These are phyloP conservation scores for Scutellaria barbata DNA, from an alignment of 257 asterid genomes.

Conservation along the genomic window DNA sequence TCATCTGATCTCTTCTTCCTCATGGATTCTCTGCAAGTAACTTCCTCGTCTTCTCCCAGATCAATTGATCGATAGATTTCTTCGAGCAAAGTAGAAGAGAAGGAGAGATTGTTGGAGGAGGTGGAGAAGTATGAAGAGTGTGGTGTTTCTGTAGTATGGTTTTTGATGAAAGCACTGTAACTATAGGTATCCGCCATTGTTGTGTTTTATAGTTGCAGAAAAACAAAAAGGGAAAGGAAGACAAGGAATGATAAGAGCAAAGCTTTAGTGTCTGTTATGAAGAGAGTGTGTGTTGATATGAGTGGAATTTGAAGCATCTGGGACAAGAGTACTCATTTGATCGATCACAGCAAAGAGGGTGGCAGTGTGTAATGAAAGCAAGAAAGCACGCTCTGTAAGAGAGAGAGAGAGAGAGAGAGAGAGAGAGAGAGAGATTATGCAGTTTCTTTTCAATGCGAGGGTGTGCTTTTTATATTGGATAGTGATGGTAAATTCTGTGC, in stretches of 20 bases:
- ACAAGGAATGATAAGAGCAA: conserved; percentile 37
- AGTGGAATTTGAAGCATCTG: background rate
- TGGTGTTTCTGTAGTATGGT: background rate
- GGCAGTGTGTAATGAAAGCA: conserved; percentile 34
- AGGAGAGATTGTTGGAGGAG: conserved; percentile 42
- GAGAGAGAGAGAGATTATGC: conserved; percentile 22
- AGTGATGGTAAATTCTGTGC: conserved; percentile 10
- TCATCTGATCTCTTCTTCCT: conserved; percentile 44
- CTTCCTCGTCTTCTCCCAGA: conserved; percentile 27
- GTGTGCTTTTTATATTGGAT: conserved; percentile 30
- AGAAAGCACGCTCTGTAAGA: conserved; percentile 33
- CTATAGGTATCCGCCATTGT: conserved; percentile 37
- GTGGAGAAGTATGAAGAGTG: background rate
- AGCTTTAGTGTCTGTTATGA: conserved; percentile 49
- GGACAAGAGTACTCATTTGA: conserved; percentile 33
- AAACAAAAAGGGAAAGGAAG: background rate
- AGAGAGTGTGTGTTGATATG: conserved; percentile 27
- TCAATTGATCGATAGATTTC: conserved; percentile 66
- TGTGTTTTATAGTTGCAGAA: conserved; percentile 20
- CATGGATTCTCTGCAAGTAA: conserved; percentile 34
- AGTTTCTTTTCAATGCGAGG: conserved; percentile 6
- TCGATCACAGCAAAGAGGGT: conserved; percentile 18
- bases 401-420: conserved; percentile 5
- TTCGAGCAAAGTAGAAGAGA: conserved; percentile 69
- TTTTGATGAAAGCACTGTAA: conserved; percentile 28